phyloP scores from a whole-genome alignment of 1,284 basidiomycete species.

The Vanrija pseudolonga region DNA sequence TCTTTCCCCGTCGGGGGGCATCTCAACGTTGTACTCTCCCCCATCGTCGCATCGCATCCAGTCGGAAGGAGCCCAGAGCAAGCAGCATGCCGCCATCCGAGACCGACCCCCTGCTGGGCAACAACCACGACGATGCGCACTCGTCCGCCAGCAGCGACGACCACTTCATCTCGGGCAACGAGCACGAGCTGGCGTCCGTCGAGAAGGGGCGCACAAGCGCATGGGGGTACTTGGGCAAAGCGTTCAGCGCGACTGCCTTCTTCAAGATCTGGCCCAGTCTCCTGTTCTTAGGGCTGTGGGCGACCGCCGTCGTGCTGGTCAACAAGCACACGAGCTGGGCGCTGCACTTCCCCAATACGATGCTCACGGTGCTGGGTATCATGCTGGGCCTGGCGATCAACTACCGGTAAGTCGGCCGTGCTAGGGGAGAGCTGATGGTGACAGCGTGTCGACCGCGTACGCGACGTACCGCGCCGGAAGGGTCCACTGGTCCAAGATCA shows the following conservation, averaged over 20 bases:
- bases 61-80: too few relatives aligned
- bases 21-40: too few relatives aligned
- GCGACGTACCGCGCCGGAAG: slow-evolving; percentile 72
- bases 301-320: slow-evolving; percentile 35
- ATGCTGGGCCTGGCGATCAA: slow-evolving; percentile 44
- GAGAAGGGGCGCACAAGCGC: slow-evolving; percentile 32
- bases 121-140: too few relatives aligned
- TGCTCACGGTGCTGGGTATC: slow-evolving; percentile 43
- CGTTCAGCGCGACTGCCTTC: slow-evolving; percentile 35
- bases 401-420: slow-evolving; percentile 30
- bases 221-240: slow-evolving; percentile 21
- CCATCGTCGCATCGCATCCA: too few relatives aligned
- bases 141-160: too few relatives aligned
- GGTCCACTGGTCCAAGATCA: slow-evolving; percentile 64
- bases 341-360: slow-evolving; percentile 32
- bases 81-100: too few relatives aligned
- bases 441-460: slow-evolving; percentile 67
- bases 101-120: too few relatives aligned
- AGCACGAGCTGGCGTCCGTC: slow-evolving; percentile 12
- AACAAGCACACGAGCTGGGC: slow-evolving; percentile 30
- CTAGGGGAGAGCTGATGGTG: not conserved
- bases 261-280: slow-evolving; percentile 39
- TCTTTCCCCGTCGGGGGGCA: too few relatives aligned
- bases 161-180: too few relatives aligned
- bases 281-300: slow-evolving; percentile 40